Conservation (phyloP, 2,329 filamentous ascomycete genomes). For the Chalara sp. region DNA sequence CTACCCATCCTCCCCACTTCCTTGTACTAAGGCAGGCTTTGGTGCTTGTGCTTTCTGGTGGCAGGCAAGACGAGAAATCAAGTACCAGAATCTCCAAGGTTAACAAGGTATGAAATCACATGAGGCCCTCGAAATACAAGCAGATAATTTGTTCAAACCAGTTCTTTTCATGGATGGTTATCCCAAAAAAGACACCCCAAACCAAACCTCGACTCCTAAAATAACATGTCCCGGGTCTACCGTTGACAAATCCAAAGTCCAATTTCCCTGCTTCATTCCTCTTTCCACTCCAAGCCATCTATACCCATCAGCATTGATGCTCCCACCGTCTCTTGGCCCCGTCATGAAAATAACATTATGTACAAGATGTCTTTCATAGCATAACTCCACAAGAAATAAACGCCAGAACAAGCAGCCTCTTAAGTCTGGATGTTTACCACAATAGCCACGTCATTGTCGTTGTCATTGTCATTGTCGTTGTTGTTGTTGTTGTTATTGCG, state of each 20-base stretch:
- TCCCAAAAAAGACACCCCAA: too few relatives aligned
- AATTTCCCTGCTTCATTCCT: conserved; percentile 3
- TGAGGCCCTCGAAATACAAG: too few relatives aligned
- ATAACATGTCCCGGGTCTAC: conserved; percentile 16
- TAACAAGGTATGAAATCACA: too few relatives aligned
- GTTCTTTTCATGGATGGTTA: too few relatives aligned
- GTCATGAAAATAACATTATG: not conserved
- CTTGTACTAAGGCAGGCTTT: too few relatives aligned
- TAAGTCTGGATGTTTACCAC: not conserved
- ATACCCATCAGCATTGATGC: conserved; percentile 10
- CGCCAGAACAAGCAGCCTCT: not conserved
- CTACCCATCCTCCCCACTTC: too few relatives aligned
- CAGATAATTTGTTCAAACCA: too few relatives aligned
- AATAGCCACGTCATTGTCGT: not conserved
- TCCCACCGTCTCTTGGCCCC: not conserved
- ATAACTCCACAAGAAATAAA: not conserved
- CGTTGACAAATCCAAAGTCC: conserved; percentile 12
- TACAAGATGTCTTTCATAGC: not conserved
- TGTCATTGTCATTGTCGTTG: not conserved
- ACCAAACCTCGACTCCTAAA: too few relatives aligned
- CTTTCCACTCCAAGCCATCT: conserved; percentile 3
- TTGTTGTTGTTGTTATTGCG: not conserved
- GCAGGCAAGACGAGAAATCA: too few relatives aligned
- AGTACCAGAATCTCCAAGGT: too few relatives aligned
- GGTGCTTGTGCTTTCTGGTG: too few relatives aligned